Evolutionary conservation across 345 rosid genomes (phyloP).

Genomic region (Zanthoxylum bungeanum): DNA sequence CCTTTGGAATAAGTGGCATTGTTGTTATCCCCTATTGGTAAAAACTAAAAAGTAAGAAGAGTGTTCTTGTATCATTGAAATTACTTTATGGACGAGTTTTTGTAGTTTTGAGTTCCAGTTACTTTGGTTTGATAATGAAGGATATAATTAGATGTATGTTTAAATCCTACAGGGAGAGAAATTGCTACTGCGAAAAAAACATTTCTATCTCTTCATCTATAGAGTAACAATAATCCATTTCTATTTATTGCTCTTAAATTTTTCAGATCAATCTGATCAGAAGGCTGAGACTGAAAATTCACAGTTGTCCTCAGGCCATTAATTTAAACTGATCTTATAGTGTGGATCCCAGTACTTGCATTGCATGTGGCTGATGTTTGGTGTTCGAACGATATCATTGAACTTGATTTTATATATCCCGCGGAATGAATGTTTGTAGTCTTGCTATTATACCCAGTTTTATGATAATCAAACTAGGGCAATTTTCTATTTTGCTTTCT

Average conservation of each 20-base stretch:
- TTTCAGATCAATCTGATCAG: background rate
- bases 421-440: background rate
- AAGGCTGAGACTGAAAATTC: background rate
- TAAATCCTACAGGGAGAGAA: too few species aligned
- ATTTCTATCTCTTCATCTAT: too few species aligned
- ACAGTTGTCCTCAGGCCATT: background rate
- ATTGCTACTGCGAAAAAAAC: too few species aligned
- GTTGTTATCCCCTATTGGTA: background rate
- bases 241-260: too few species aligned
- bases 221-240: background rate
- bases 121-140: background rate
- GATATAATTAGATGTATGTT: constrained; percentile 10
- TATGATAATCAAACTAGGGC: background rate
- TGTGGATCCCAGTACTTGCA: background rate
- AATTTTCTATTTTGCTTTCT: background rate
- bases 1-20: constrained; percentile 31
- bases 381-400: background rate
- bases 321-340: background rate
- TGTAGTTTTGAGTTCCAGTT: constrained; percentile 6
- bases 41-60: constrained; percentile 4
- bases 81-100: constrained; percentile 7
- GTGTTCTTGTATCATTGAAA: constrained; percentile 10
- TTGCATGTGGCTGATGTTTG: background rate
- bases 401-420: too few species aligned
- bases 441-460: background rate